Evolutionary conservation across 331 rosid genomes (phyloP).

Genomic region (Spiraea crenata): DNA sequence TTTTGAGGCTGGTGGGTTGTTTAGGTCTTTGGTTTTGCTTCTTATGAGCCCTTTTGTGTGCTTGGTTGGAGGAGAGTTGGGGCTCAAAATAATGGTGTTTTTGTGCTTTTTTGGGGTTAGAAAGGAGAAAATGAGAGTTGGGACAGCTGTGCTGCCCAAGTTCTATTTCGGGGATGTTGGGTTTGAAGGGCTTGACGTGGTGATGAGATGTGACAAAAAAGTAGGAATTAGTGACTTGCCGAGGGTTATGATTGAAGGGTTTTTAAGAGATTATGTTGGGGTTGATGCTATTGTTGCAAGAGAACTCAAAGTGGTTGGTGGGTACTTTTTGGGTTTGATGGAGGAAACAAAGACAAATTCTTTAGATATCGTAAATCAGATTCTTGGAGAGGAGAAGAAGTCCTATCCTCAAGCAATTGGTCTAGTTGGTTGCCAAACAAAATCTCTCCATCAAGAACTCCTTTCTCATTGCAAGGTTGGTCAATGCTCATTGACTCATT

Average conservation of each 20-base stretch:
- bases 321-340: constrained; percentile 73
- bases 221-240: constrained; percentile 63
- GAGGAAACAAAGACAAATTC: constrained; percentile 31
- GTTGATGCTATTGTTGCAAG: constrained; percentile 66
- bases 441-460: constrained; percentile 23
- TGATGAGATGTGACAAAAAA: constrained; percentile 51
- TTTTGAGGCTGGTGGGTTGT: constrained; percentile 67
- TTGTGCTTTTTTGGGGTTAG: constrained; percentile 65
- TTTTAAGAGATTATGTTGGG: constrained; percentile 66
- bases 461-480: constrained; percentile 63
- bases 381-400: constrained; percentile 36
- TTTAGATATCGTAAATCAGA: background rate
- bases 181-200: constrained; percentile 47
- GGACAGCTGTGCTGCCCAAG: constrained; percentile 73
- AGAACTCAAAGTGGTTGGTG: constrained; percentile 60
- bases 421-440: constrained; percentile 10
- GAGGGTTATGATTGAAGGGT: constrained; percentile 69
- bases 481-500: background rate
- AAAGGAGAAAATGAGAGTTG: constrained; percentile 51
- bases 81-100: constrained; percentile 72
- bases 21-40: constrained; percentile 45
- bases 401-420: constrained; percentile 18
- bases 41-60: constrained; percentile 60
- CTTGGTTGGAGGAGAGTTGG: constrained; percentile 44
- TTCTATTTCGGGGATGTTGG: constrained; percentile 69